Evolutionary conservation across 805 yeast species (phyloP), one percentile per base, ranked within the genome.

Genomic region (Hanseniaspora osmophila): DNA sequence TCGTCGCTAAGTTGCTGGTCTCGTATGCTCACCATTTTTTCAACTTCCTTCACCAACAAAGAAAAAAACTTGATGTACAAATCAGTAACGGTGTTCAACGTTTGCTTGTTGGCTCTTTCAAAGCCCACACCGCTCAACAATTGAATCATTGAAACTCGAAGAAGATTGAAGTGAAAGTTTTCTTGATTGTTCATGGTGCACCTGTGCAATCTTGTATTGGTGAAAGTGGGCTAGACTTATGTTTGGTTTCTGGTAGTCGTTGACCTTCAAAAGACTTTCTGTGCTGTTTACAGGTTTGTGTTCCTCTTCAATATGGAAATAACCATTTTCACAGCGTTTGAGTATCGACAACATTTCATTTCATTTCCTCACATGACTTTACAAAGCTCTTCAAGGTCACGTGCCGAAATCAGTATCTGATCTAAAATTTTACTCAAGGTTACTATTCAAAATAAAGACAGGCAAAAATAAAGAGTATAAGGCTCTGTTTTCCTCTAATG

Each of bases 101-200:
- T 74, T 7, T 75, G 68, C 7, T 90, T 84, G 44, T 78, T 70
- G 51, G 88, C 78, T 53, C 78, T 72, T 49, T 85, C 95, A 55
- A 87, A 85, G 0, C 98, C 98, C 30, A 78, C 74, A 0, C 92
- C 77, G 49, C 85, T 77, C 44, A 90, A 69, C 47, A 68, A 58
- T 57, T 75, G 81, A 42, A 74, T 65, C 49, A 73, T 66, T 0
- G 78, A 66, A 40, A 75, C 62, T 35, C 78, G 61, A 30, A 73
- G 60, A 15, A 74, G 56, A 7, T 72, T 61, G 49, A 67, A 71
- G 52, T 66, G 67, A 58, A 75, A 72, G 37, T 70, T 72, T 40
- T 64, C 51, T 37, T 47, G 42, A 27, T 57, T 55, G 17, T 17
- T 35, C 38, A 35, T 35, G 18, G 11, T 35, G 38, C n/a, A 10